phyloP scores from a whole-genome alignment of 176 grass and related monocot genomes.

The Puya raimondii region DNA sequence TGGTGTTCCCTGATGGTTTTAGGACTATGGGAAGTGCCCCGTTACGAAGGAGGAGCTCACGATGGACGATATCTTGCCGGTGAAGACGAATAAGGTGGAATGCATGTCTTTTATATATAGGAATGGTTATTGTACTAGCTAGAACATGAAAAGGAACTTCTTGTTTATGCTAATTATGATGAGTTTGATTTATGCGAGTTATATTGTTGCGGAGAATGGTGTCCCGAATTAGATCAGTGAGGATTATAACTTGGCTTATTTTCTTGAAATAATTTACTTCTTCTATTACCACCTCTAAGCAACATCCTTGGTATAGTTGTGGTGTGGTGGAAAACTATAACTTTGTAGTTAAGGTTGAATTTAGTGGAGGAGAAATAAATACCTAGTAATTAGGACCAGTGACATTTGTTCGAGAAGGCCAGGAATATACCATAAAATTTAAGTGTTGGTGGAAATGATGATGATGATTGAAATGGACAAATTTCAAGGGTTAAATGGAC shows the following conservation, averaged over 20 bases:
- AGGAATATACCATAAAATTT: not conserved
- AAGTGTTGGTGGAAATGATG: not conserved
- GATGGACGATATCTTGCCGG: constrained; percentile 72
- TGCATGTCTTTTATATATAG: not conserved
- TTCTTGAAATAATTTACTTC: no score
- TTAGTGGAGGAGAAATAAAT: not conserved
- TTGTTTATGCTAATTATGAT: not conserved
- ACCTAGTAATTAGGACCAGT: not conserved
- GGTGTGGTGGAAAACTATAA: not conserved
- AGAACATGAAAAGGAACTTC: not conserved
- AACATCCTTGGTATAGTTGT: no score
- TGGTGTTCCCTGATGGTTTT: not conserved
- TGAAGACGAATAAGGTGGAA: constrained; percentile 91
- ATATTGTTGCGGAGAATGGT: no score
- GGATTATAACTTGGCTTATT: no score
- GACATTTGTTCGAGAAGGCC: not conserved
- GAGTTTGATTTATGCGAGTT: not conserved
- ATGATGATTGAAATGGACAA: not conserved
- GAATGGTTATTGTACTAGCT: not conserved
- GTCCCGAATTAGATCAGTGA: no score
- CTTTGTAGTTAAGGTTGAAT: not conserved
- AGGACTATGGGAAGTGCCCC: constrained; percentile 94
- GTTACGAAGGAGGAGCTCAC: constrained; percentile 89
- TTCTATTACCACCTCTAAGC: no score
- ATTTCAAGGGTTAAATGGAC: no score